phyloP scores from a whole-genome alignment of 2,329 filamentous ascomycete genomes.

The Colletotrichum sp. region DNA sequence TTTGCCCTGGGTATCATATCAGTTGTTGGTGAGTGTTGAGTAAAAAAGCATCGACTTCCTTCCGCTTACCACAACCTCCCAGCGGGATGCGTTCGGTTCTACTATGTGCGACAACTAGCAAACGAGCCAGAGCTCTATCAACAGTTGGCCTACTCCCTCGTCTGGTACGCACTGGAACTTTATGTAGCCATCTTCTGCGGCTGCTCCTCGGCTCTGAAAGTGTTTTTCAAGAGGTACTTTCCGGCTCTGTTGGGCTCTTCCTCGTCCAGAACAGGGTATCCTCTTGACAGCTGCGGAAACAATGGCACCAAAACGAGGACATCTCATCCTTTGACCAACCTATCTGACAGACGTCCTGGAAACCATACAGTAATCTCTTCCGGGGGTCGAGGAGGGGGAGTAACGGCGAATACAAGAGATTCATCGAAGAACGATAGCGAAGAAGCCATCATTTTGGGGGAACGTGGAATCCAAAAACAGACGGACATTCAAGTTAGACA shows the following conservation, averaged over 20 bases:
- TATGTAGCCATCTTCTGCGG: constrained; percentile 7
- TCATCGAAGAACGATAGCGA: background rate
- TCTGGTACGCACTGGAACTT: background rate
- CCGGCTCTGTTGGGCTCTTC: background rate
- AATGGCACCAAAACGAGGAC: background rate
- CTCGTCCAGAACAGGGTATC: background rate
- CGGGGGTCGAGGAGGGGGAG: background rate
- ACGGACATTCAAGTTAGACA: background rate
- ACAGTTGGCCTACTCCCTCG: background rate
- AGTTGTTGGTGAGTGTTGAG: background rate
- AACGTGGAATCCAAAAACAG: background rate
- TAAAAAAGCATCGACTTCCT: background rate
- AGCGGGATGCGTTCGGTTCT: constrained; percentile 6
- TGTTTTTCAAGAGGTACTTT: background rate
- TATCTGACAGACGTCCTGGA: background rate
- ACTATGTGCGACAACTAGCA: background rate
- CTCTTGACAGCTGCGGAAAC: background rate
- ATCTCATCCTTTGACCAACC: background rate
- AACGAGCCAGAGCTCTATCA: background rate
- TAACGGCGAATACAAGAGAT: background rate
- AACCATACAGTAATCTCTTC: background rate
- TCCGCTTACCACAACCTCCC: background rate
- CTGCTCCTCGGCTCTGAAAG: background rate
- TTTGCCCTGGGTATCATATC: background rate
- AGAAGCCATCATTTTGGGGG: background rate